Evolutionary conservation across 257 asterid species (phyloP).

Genomic region (Marsdenia floribunda): DNA sequence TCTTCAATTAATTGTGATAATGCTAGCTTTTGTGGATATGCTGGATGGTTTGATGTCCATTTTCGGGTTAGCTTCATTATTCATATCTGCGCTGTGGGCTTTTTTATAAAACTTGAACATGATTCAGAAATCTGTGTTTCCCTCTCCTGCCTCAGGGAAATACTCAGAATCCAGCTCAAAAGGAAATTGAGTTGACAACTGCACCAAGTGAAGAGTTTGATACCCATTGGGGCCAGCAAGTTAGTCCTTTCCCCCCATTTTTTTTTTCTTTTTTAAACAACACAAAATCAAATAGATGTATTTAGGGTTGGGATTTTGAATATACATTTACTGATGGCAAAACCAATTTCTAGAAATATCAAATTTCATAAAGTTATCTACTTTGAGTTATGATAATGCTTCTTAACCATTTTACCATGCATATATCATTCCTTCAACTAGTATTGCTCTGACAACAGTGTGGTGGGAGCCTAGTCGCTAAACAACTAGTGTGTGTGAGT

Average conservation of each 20-base stretch:
- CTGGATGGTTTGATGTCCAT: conserved; percentile 99
- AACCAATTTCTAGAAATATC: not conserved
- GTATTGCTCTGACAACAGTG: not conserved
- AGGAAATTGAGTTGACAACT: conserved; percentile 74
- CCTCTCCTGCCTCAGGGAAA: conserved; percentile 45
- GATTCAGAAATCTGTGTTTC: not conserved
- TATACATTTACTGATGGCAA: not conserved
- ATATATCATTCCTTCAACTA: not conserved
- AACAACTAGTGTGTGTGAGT: not conserved
- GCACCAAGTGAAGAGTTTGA: conserved; percentile 63
- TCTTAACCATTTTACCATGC: not conserved
- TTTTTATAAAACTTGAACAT: not conserved
- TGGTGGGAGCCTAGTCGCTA: not conserved
- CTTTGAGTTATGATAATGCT: not conserved
- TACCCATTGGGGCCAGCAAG: conserved; percentile 99
- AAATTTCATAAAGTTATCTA: not conserved
- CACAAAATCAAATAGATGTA: not conserved
- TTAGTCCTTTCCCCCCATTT: conserved; percentile 30
- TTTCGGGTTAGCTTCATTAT: conserved; percentile 59
- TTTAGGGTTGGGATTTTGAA: not conserved
- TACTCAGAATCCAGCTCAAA: conserved; percentile 55
- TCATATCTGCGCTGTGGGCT: conserved; percentile 2
- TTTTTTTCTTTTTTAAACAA: not conserved
- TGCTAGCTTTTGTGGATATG: conserved; percentile 73
- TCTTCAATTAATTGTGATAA: conserved; percentile 59